Evolutionary conservation across 306 rosid species (phyloP).

Genomic region (Hylodesmum podocarpum): DNA sequence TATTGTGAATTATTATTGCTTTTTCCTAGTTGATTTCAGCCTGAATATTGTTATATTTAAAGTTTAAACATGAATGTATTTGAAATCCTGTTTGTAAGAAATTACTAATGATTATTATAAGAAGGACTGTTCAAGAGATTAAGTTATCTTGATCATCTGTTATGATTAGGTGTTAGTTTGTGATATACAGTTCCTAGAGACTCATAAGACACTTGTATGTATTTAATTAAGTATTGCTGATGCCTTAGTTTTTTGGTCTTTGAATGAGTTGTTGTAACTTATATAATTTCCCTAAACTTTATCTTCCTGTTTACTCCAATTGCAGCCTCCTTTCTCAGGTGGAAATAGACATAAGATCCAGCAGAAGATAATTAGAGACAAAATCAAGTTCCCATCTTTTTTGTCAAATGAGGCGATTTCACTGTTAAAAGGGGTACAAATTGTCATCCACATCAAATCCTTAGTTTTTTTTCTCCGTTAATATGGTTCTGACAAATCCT

Average conservation of each 20-base stretch:
- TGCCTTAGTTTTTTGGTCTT: neutral
- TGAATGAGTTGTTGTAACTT: neutral
- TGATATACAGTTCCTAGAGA: neutral
- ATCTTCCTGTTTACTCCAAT: constrained; percentile 15
- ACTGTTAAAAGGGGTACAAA: constrained; percentile 68
- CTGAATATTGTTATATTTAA: neutral
- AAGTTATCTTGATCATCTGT: neutral
- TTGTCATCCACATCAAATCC: neutral
- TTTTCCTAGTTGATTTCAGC: neutral
- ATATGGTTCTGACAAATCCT: neutral
- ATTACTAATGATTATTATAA: neutral
- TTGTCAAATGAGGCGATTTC: constrained; percentile 86
- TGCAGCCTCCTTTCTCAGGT: constrained; percentile 73
- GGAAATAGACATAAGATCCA: constrained; percentile 74
- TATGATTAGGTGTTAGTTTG: neutral
- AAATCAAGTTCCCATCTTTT: constrained; percentile 74
- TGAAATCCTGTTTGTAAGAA: neutral
- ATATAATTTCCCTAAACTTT: neutral
- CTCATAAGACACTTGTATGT: neutral
- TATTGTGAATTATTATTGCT: neutral
- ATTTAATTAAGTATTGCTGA: neutral
- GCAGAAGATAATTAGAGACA: constrained; percentile 76
- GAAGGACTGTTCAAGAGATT: neutral
- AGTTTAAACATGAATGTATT: neutral
- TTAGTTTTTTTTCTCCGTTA: neutral